A percentile compares a stretch with the other conserved stretches of the same genome.
These are phyloP conservation scores for Endocarpon pusillum DNA, from an alignment of 495 filamentous ascomycete genomes.

Conservation along the genomic window DNA sequence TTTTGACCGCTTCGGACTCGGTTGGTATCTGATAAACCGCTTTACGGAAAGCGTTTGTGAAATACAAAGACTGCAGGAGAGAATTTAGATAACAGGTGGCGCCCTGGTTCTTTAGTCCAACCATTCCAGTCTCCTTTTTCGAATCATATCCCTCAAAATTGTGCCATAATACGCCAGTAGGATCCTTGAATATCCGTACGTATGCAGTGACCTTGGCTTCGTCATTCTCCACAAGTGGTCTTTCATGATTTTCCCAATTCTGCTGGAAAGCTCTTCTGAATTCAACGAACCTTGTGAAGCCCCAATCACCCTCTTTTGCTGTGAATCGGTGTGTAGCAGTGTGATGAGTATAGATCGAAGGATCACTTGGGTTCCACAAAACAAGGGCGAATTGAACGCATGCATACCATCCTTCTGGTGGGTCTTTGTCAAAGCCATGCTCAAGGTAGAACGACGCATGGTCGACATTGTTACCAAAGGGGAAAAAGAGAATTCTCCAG, in stretches of 20 bases:
- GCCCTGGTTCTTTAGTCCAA: constrained; percentile 92
- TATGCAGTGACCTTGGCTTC: constrained; percentile 79
- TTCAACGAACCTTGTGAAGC: constrained; percentile 86
- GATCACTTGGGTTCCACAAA: constrained; percentile 83
- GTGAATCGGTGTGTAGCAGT: constrained; percentile 81
- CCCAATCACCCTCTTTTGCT: constrained; percentile 95
- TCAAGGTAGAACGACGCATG: constrained; percentile 91
- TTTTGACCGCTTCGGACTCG: constrained; percentile 55
- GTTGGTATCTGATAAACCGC: constrained; percentile 95
- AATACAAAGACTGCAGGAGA: constrained; percentile 87
- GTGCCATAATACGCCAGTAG: constrained; percentile 98
- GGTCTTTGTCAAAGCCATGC: constrained; percentile 60
- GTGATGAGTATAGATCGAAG: constrained; percentile 54
- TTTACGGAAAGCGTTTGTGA: constrained; percentile 95
- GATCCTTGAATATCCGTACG: constrained; percentile 85
- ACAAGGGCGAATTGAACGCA: constrained; percentile 93
- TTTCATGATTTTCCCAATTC: constrained; percentile 46
- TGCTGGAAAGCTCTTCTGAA: constrained; percentile 62
- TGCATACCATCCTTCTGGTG: constrained; percentile 81
- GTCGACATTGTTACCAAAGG: constrained; percentile 82
- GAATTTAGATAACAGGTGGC: constrained; percentile 98
- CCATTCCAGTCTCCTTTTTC: constrained; percentile 94
- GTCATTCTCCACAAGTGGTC: constrained; percentile 79
- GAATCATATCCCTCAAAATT: constrained; percentile 96
- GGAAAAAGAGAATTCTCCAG: constrained; percentile 94